phyloP scores from a whole-genome alignment of 2,329 filamentous ascomycete genomes.

The Diaporthe sp. region DNA sequence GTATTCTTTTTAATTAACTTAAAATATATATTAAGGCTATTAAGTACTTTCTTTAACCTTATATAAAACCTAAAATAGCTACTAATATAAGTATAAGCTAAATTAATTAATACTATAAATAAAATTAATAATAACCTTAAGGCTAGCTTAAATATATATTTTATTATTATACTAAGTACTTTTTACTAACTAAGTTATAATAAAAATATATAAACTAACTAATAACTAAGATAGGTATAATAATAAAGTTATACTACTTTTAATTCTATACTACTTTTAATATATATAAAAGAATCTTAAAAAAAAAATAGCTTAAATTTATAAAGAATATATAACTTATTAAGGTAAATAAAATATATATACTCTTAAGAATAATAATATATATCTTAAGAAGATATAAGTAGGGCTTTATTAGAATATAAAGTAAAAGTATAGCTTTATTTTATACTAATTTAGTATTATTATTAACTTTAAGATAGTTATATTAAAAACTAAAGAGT shows the following conservation, averaged over 20 bases:
- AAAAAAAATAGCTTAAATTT: background rate
- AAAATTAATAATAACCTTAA: background rate
- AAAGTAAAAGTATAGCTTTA: no score
- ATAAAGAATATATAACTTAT: background rate
- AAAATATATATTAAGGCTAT: background rate
- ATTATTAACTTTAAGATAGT: no score
- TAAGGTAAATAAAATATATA: background rate
- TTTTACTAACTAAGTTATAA: background rate
- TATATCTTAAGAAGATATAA: background rate
- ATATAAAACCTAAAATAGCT: background rate
- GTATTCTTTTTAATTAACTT: background rate
- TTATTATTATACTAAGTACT: background rate
- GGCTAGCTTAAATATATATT: background rate
- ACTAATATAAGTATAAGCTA: background rate
- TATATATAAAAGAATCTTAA: background rate
- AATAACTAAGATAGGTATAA: background rate
- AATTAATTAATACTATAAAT: background rate
- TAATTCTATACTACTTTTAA: background rate
- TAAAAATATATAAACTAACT: background rate
- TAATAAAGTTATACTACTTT: background rate
- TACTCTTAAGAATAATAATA: background rate
- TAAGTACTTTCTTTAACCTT: background rate
- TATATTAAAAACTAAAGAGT: no score
- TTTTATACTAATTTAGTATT: no score
- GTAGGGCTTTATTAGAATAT: no score